Evolutionary conservation across 805 yeast genomes (phyloP), one percentile per base, ranked within the genome.

Genomic region (Nakazawaea sp.): DNA sequence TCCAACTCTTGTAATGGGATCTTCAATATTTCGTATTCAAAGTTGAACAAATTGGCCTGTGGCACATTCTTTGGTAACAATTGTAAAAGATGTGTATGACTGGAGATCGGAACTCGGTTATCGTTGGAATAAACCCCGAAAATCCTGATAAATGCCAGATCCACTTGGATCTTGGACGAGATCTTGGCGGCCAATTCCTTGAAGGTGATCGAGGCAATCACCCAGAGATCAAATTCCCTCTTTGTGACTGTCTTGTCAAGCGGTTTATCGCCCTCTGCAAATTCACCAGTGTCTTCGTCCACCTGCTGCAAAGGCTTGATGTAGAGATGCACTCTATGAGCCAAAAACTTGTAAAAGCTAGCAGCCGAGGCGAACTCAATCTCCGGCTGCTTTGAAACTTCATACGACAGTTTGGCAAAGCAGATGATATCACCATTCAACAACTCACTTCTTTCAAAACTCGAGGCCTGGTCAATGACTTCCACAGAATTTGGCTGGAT

Each of bases 1-100:
- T 92, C 98, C 49, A 81, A 72, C 44, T 87, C 94, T 25, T 64
- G 69, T 37, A 90, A 62, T 2, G 89, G 76, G 30, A 88, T 77
- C 32, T 77, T 82, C 50, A 92, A 66, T 1, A 81, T 59, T 51
- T 90, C 96, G 53, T 83, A 90, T 45, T 79, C 80, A 41, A 90
- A 71, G 6, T 49, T 51, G 30, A 57, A 33, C 4, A 62, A 53
- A 30, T 67, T 70, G 6, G 70, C 61, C 17, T 66, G 69, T 2
- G 75, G 64, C 27, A 66, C 64, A 19, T 55, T 52, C 45, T 62
- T 64, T 5, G 64, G 61, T 45, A 72, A 62, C 8, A 64, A 40
- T n/a, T 48, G 43, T 30, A 28, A 39, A 35, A 51, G 52, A 40
- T 41, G 50, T 44, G 51, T 63, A 64, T 40, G 69, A 53, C 47